A percentile compares a stretch with the other conserved stretches of the same genome.
phyloP scores from a whole-genome alignment of 805 yeast genomes.

The Grigorovia transvaalensis region DNA sequence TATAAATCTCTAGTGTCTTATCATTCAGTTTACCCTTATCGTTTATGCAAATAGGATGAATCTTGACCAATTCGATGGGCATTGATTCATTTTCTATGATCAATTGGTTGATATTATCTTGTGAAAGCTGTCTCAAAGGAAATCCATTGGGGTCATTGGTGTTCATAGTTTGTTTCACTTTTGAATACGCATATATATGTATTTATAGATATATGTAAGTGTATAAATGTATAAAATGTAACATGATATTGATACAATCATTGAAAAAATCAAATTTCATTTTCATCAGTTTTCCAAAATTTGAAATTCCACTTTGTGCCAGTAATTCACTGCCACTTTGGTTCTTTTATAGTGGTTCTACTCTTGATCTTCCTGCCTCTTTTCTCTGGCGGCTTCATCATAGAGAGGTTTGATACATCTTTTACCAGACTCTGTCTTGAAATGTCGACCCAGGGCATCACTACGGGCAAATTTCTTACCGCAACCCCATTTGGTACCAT shows the following conservation, averaged over 20 bases:
- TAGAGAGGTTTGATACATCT: conserved; percentile 57
- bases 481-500: conserved; percentile 66
- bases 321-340: no score
- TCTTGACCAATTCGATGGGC: conserved; percentile 19
- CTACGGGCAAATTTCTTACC: conserved; percentile 70
- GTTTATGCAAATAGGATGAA: conserved; percentile 7
- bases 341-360: background rate
- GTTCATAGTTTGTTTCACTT: background rate
- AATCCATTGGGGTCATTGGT: background rate
- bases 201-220: no score
- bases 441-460: conserved; percentile 71
- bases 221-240: no score
- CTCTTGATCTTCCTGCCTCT: background rate
- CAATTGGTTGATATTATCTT: conserved; percentile 5
- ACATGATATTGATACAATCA: no score
- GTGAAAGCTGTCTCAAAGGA: conserved; percentile 2
- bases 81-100: conserved; percentile 11
- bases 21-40: conserved; percentile 13
- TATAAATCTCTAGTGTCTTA: conserved; percentile 16
- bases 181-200: background rate
- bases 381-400: conserved; percentile 37
- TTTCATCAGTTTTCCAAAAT: no score
- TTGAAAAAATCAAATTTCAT: no score
- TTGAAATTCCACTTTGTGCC: no score
- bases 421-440: conserved; percentile 70